Conservation (phyloP, 148 eudicot genomes). For the Rhododendron williamsianum region DNA sequence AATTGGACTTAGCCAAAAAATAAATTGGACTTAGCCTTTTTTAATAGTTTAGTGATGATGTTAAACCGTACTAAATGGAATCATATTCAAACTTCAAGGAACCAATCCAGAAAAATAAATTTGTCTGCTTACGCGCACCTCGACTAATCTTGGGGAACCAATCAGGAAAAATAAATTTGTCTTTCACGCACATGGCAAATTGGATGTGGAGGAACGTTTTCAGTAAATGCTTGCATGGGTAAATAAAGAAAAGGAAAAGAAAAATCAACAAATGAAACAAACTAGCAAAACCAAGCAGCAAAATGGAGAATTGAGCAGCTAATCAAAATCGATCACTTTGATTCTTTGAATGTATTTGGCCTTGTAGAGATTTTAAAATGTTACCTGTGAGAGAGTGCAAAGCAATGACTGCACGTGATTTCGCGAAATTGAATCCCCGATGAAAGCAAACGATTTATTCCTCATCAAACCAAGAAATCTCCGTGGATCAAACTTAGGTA, state of each 20-base stretch:
- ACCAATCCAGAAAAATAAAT: not conserved
- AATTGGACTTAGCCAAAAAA: not conserved
- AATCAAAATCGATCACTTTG: not conserved
- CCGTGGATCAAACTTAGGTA: slow-evolving; percentile 48
- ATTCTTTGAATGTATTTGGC: not conserved
- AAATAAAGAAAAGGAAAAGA: not conserved
- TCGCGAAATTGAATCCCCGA: slow-evolving; percentile 86
- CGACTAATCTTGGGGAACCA: too few species aligned
- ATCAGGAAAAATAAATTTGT: not conserved
- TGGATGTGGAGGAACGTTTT: not conserved
- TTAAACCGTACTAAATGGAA: not conserved
- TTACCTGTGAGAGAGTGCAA: slow-evolving; percentile 76
- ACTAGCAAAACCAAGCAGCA: not conserved
- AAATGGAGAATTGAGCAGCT: not conserved
- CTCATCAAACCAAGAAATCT: slow-evolving; percentile 58
- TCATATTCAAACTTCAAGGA: not conserved
- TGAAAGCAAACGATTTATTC: slow-evolving; percentile 64
- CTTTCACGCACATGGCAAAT: not conserved
- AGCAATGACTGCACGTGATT: slow-evolving; percentile 85
- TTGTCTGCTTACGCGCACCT: not conserved
- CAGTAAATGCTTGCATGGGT: not conserved
- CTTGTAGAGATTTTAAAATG: not conserved
- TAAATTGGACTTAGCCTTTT: not conserved
- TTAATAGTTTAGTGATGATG: not conserved
- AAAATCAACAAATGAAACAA: not conserved